phyloP scores from a whole-genome alignment of 805 yeast species.

The Candida andamanensis region DNA sequence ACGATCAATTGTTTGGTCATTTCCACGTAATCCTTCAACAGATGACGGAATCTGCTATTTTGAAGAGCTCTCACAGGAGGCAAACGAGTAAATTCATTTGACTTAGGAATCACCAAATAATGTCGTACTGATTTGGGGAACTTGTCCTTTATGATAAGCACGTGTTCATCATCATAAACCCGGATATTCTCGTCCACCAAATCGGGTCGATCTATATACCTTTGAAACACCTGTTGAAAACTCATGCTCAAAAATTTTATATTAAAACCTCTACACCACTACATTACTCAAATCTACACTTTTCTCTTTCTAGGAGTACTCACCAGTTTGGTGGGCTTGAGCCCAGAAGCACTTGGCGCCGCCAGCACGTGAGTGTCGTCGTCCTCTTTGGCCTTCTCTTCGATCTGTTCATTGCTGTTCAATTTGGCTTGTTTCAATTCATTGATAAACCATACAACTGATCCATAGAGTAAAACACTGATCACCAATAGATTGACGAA shows the following conservation, averaged over 20 bases:
- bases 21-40: conserved; percentile 27
- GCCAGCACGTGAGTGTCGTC: background rate
- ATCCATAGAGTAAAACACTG: conserved; percentile 64
- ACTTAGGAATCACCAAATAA: conserved; percentile 55
- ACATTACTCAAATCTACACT: conserved; percentile 7
- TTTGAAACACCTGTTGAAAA: conserved; percentile 43
- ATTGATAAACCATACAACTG: conserved; percentile 81
- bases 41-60: conserved; percentile 22
- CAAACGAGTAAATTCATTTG: conserved; percentile 28
- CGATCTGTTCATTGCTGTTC: conserved; percentile 39
- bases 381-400: conserved; percentile 8
- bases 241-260: too few species aligned
- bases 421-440: conserved; percentile 54
- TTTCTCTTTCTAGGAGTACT: conserved; percentile 14
- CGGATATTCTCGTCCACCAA: conserved; percentile 30
- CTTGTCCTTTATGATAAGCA: conserved; percentile 52
- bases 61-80: conserved; percentile 52
- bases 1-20: conserved; percentile 29
- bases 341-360: background rate
- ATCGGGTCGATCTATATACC: conserved; percentile 47
- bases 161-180: conserved; percentile 46
- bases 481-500: conserved; percentile 50
- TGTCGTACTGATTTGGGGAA: conserved; percentile 65
- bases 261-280: background rate
- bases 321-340: background rate